A percentile compares a stretch with the other conserved stretches of the same genome.
Evolutionary conservation across 73 alveolate genomes (phyloP).

Genomic region (Uronychia binucleata): DNA sequence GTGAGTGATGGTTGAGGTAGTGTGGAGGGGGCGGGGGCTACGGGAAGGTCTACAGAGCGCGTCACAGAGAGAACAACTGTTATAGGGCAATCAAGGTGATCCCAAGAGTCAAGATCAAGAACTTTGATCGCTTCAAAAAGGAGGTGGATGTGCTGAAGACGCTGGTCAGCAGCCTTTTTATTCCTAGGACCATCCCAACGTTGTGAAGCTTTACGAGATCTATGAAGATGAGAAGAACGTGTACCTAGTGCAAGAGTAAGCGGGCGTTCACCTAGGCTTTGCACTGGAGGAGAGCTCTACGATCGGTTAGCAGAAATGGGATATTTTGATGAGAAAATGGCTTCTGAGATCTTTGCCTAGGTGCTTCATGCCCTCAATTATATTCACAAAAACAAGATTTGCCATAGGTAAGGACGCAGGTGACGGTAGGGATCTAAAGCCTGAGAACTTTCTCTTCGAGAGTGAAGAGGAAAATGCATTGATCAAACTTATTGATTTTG

Average conservation of each 20-base stretch:
- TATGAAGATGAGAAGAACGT: slow-evolving; percentile 69
- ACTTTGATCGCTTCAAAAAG: slow-evolving; percentile 65
- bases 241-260: slow-evolving; percentile 81
- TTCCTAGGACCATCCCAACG: slow-evolving; percentile 76
- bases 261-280: slow-evolving; percentile 41
- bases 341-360: slow-evolving; percentile 47
- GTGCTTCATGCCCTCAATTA: slow-evolving; percentile 81
- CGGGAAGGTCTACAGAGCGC: slow-evolving; percentile 84
- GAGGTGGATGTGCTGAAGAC: slow-evolving; percentile 65
- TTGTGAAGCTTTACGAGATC: slow-evolving; percentile 72
- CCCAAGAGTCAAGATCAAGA: slow-evolving; percentile 67
- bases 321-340: slow-evolving; percentile 85
- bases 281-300: slow-evolving; percentile 95
- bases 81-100: slow-evolving; percentile 86
- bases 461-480: background rate
- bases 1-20: too few relatives aligned
- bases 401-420: slow-evolving; percentile 50
- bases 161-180: slow-evolving; percentile 18
- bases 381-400: slow-evolving; percentile 75
- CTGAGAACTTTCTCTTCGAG: slow-evolving; percentile 87
- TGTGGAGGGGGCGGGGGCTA: too few relatives aligned
- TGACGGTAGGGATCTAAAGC: slow-evolving; percentile 83
- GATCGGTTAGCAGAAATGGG: slow-evolving; percentile 80
- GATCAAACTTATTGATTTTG: slow-evolving; percentile 60
- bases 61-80: slow-evolving; percentile 70